Evolutionary conservation across 805 yeast species (phyloP), one percentile per base, ranked within the genome.

Genomic region (Nakazawaea ishiwadae): DNA sequence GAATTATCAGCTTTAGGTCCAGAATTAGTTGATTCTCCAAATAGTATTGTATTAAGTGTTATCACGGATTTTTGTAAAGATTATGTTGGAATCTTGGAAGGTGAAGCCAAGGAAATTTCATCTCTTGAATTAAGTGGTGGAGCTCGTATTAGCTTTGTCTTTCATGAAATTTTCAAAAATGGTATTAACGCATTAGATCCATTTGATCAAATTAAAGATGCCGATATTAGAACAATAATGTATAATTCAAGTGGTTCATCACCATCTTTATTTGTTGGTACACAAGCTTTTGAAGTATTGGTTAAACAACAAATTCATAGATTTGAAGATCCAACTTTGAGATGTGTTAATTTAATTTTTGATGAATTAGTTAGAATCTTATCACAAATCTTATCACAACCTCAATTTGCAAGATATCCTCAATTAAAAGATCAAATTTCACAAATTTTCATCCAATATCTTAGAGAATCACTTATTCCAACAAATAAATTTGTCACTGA

Each of bases 221-320:
- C 87, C 23, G 99, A 91, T 61, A 91, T 91, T 56, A 80, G 99
- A 66, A 91, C 98, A 15, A 93, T 93, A 50, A 84, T 91, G 83
- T 91, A 93, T 69, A 91, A 91, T 63, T 85, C 97, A 32, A 84
- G 96, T 7, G 99, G 99, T 55, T 84, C 96, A 26, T 81, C 98
- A 2, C 98, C 99, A 11, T 86, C 96, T 4, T 70, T 91, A 54
- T 91, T 91, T 67, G 98, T 91, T 47, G 98, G 98, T 18, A 91
- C 98, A 8, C 93, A 88, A 54, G 97, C 97, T 0, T 91, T 91
- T 62, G 99, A 93, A 62, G 96, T 90, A 15, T 76, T 90, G 48
- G 97, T 91, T 35, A 89, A 87, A 63, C 96, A 88, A 60, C 96
- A 88, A 65, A 90, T 91, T 51, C 80, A 74, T 54, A 79, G 98